Conservation (phyloP, 2,329 filamentous ascomycete species). For the Elsinoe arachidis region DNA sequence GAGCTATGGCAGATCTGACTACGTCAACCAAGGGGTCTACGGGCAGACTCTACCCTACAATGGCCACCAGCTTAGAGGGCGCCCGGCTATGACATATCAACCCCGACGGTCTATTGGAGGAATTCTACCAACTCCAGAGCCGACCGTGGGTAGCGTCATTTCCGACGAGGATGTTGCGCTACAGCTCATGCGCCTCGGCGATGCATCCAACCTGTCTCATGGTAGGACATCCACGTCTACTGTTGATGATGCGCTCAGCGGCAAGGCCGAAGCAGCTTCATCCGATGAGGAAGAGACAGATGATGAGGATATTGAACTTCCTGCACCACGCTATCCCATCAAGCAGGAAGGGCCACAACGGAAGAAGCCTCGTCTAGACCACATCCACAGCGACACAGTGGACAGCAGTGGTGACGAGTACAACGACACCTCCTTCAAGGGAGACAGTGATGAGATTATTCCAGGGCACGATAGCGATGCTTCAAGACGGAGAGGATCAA, state of each 20-base stretch:
- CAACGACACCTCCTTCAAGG: slow-evolving; percentile 45
- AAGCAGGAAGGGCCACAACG: slow-evolving; percentile 24
- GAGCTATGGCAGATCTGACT: slow-evolving; percentile 48
- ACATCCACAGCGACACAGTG: slow-evolving; percentile 44
- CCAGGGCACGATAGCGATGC: slow-evolving; percentile 23
- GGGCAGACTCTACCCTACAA: slow-evolving; percentile 12
- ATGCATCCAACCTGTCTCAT: slow-evolving; percentile 87
- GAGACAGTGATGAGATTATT: slow-evolving; percentile 42
- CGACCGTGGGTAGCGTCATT: slow-evolving; percentile 93
- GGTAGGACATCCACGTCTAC: slow-evolving; percentile 90
- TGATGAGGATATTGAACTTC: slow-evolving; percentile 55
- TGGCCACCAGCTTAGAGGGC: slow-evolving; percentile 50
- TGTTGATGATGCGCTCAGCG: slow-evolving; percentile 86
- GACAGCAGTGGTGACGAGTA: slow-evolving; percentile 56
- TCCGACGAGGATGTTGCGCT: slow-evolving; percentile 97
- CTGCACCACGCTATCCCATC: slow-evolving; percentile 20
- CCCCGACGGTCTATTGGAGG: slow-evolving; percentile 41
- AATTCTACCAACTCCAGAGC: slow-evolving; percentile 84
- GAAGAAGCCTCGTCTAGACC: slow-evolving; percentile 37
- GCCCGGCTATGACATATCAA: slow-evolving; percentile 36
- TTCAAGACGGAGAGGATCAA: slow-evolving; percentile 28
- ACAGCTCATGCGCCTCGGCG: slow-evolving; percentile 90
- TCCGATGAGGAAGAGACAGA: slow-evolving; percentile 63
- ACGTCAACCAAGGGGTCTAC: slow-evolving; percentile 20
- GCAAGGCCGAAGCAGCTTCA: slow-evolving; percentile 73